phyloP scores from a whole-genome alignment of 116 monocot genomes.

The Thalassia testudinum region DNA sequence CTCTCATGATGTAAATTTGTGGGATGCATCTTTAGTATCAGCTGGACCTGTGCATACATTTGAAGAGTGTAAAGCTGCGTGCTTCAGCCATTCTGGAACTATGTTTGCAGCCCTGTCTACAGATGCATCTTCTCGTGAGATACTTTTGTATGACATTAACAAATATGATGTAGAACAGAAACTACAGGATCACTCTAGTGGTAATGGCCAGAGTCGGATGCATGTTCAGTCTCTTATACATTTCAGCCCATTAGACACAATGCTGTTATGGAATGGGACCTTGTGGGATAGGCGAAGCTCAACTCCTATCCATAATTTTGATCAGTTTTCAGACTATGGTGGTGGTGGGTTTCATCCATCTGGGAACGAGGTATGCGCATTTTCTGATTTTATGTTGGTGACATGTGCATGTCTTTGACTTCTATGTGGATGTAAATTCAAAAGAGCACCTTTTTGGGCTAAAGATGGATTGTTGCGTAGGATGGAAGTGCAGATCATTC shows the following conservation, averaged over 20 bases:
- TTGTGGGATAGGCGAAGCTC: constrained; percentile 80
- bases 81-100: constrained; percentile 69
- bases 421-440: no score
- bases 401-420: no score
- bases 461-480: no score
- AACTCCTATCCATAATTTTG: constrained; percentile 67
- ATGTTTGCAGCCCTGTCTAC: constrained; percentile 72
- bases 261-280: constrained; percentile 89
- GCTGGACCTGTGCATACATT: constrained; percentile 78
- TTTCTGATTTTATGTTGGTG: no score
- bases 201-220: constrained; percentile 26
- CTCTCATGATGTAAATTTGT: constrained; percentile 54
- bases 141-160: constrained; percentile 89
- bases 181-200: constrained; percentile 29
- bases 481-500: no score
- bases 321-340: constrained; percentile 94
- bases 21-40: constrained; percentile 73
- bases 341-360: constrained; percentile 99
- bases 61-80: constrained; percentile 87
- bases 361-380: constrained; percentile 73
- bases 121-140: constrained; percentile 44
- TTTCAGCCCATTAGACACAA: constrained; percentile 74
- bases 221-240: constrained; percentile 58
- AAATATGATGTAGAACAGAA: constrained; percentile 41
- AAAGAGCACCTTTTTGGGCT: no score